Base-by-base conservation (phyloP, 768 basidiomycete species). In the Suillus paluster region DNA sequence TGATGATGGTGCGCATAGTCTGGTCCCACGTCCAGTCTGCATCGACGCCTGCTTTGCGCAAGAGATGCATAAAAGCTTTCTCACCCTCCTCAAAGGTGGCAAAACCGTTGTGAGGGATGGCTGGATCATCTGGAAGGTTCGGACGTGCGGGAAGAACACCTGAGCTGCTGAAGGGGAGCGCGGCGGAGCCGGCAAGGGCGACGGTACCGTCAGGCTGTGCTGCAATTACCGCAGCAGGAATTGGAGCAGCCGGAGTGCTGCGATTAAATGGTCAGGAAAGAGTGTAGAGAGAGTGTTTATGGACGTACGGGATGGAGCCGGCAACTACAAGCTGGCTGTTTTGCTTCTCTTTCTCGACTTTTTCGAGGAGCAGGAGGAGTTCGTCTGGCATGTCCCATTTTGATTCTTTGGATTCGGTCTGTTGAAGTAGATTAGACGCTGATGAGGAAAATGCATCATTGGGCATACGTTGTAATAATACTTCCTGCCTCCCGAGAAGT, bases 301-400 rank as follows among this genome's bases (percentile, higher is more conserved):
- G 14, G 23, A 25, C 75, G 59, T 70, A 74, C 67, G 69, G 25
- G 25, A 55, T 65, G 48, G 66, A 64, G 48, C 64, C 65, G 3
- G 73, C 75, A 39, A 78, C 71, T 57, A 80, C 78, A 50, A 77
- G 77, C 52, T 74, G 68, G 25, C 71, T 79, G 14, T 71, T 70
- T 53, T 80, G 81, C 5, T 79, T 77, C 63, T 94, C 91, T 73
- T 91, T 91, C 75, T 94, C 92, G 0, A 96, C 90, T 67, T 89
- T 92, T 72, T 93, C 90, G 41, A 95, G 81, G 25, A 96, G 77
- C n/a, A 92, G 81, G 25, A 90, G 77, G 30, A 99, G 85, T 69
- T 99, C 96, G 58, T 94, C 89, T 11, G 97, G 97, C 87, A 97
- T 91, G 62, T 97, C 94, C 97, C 97, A 99, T 80, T 96, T 94